Evolutionary conservation across 371 early-diverging fungal genomes (phyloP), one percentile per base, ranked within the genome.

Genomic region (Lichtheimia hyalospora): DNA sequence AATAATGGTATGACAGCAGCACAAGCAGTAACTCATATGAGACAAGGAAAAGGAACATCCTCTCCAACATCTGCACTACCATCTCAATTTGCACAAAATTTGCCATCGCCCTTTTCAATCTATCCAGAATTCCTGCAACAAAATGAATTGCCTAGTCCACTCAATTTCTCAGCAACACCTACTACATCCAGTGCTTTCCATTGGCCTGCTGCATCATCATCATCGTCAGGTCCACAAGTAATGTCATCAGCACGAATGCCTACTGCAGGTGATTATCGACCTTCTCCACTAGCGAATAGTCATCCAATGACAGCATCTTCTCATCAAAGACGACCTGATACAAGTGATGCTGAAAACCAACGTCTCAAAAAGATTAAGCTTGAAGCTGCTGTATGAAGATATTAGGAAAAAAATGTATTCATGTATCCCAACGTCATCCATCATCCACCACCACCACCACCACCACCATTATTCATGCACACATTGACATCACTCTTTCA

Each of bases 81-180:
- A 3, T 80, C 82, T 24, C 84, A 89, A 66, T 89, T 89, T 62
- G 88, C 88, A 25, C 90, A 89, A 64, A 90, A 87, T 57, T 67
- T 91, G 24, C 91, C 91, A 4, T 90, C 90, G 8, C 91, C 91
- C 5, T 87, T 86, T 8, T 81, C 88, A 3, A 89, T 90, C 61
- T 91, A 89, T 65, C 87, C 89, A 4, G 81, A 89, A 57, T 86
- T 91, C 46, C 91, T 90, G 56, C 86, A 84, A 56, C 84, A 80
- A 61, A 78, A 71, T 58, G 87, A 84, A 54, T 54, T 79, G 58
- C 85, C 77, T n/a, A 86, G 87, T 49, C 87, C 87, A 16, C 70
- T 87, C 50, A 79, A 85, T 57, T 86, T 86, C 63, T 82, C 83
- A 28, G 73, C 81, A 13, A 86, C 85, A 15, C 85, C 86, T 3